Base-by-base conservation (phyloP, 192 early-diverging fungal genomes). In the Coemansia sp. region DNA sequence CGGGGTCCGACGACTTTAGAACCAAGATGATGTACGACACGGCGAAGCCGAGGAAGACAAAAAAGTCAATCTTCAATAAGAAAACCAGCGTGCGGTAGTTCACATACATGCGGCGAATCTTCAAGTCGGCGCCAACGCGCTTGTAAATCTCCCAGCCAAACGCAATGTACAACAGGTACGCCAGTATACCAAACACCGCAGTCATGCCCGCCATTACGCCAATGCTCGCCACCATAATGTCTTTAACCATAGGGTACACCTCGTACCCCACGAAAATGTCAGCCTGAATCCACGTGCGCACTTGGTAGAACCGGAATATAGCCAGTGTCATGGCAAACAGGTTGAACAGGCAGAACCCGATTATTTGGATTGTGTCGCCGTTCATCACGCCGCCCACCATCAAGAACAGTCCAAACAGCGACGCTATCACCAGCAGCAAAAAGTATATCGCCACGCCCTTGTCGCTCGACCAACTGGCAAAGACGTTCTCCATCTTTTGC, bases 1-100 rank as follows among this genome's bases (percentile, higher is more conserved):
- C 82, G 29, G 82, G 75, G 70, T 85, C 83, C 22, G 72, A 73
- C 34, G 75, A 75, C 65, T 80, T 80, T 31, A 85, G 72, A 20
- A 92, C 74, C 42, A 94, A 69, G 12, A 87, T 89, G 20, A 92
- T 82, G 74, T 88, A 93, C 54, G 83, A 78, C 1, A 88, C 77
- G 0, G 82, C 84, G 31, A 84, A 86, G 1, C 75, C 82, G 10
- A 82, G 46, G 61, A 88, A 85, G 65, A 83, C 71, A 52, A 84
- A 85, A 66, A 84, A 76, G 69, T 86, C 80, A 34, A 87, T 66
- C 72, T 85, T 85, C 24, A 87, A 80, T 49, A 87, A 61, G n/a
- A 80, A 52, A 46, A 87, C 75, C 52, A 87, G 71, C 42, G 79
- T 51, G 24, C 79, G 84, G 79, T 86, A 82, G 65, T 70, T 68